Evolutionary conservation across 202 grass and related monocot genomes (phyloP).

Genomic region (Cymbopogon flexuosus): DNA sequence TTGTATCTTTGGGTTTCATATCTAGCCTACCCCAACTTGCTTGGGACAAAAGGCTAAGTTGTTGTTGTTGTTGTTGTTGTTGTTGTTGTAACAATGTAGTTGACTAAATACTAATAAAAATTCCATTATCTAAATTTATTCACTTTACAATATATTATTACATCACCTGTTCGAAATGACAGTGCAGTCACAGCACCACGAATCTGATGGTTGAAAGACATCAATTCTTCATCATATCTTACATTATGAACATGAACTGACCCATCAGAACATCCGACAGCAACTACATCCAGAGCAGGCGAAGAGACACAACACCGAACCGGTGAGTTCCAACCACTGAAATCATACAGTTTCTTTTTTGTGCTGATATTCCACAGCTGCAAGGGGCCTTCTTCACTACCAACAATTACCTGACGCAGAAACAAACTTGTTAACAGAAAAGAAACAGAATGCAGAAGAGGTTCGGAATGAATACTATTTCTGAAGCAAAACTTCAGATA

Average conservation of each 20-base stretch:
- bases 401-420: conserved; percentile 62
- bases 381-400: conserved; percentile 82
- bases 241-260: conserved; percentile 89
- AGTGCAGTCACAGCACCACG: conserved; percentile 89
- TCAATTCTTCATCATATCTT: conserved; percentile 64
- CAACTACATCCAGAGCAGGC: conserved; percentile 83
- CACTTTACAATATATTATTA: conserved; percentile 8
- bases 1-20: too few relatives aligned
- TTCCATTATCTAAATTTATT: not conserved
- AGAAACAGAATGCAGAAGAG: conserved; percentile 1
- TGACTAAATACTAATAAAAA: not conserved
- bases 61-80: too few relatives aligned
- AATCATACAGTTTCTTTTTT: conserved; percentile 74
- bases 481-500: conserved; percentile 19
- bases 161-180: conserved; percentile 91
- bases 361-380: conserved; percentile 93
- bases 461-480: conserved; percentile 2
- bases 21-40: too few relatives aligned
- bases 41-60: too few relatives aligned
- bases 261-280: conserved; percentile 83
- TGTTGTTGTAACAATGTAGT: conserved; percentile 1
- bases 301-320: conserved; percentile 77
- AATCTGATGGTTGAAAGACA: conserved; percentile 86
- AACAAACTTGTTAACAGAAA: conserved; percentile 31
- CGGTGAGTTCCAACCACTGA: conserved; percentile 82